Evolutionary conservation across 768 basidiomycete genomes (phyloP), one percentile per base, ranked within the genome.

Genomic region (Xerocomellus intermedius): DNA sequence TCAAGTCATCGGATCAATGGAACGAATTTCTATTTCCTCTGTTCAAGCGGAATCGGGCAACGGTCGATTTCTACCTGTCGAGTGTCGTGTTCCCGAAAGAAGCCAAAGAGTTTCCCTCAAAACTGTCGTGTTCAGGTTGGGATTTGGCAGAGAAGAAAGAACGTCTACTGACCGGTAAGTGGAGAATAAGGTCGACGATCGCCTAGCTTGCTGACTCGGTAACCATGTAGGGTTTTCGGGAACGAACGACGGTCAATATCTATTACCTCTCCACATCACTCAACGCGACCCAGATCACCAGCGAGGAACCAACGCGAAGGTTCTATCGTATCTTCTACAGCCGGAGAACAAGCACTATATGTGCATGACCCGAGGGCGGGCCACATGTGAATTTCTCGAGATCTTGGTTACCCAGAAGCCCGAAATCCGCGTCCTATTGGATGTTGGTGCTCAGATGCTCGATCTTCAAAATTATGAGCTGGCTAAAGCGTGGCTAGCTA

Each of bases 381-480:
- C 48, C 8, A 46, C 68, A 0, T 9, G 7, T 1, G 35, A 59
- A 22, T 49, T 71, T 54, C 54, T 80, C 24, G 13, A 58, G 4
- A 50, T 68, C 22, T 21, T 83, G 6, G 68, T 72, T 12, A 14
- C 54, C 2, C 72, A 78, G 55, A 48, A 45, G 0, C 75, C 75
- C 2, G 64, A 69, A n/a, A 69, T 82, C 19, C 71, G 70, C 19
- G 79, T 82, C 10, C 64, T 83, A 21, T 64, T 83, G 12, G 82
- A 83, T 49, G 81, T 83, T 10, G 82, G 82, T 5, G 82, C 82
- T 0, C 82, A 83, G 57, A 79, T 84, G 67, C 68, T 83, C 13
- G 81, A 83, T 39, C 66, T 80, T 49, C 64, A 70, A 28, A 83
- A 81, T 54, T 24, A 58, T 2, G 66, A 78, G 22, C 48, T 83